These are phyloP conservation scores for Clarireedia homoeocarpa DNA, from an alignment of 2,329 filamentous ascomycete species.

Conservation along the genomic window DNA sequence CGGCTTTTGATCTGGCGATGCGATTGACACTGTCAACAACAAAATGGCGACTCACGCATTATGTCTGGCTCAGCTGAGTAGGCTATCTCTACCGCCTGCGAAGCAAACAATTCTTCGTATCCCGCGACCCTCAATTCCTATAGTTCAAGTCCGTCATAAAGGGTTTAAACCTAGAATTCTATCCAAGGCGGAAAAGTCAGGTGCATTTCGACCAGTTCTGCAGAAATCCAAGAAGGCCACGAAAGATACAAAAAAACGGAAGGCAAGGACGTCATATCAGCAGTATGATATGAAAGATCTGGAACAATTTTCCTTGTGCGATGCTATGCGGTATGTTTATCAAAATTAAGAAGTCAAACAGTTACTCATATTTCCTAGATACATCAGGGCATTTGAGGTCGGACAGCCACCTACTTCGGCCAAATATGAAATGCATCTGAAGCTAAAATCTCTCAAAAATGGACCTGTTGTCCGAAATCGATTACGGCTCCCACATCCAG, in stretches of 20 bases:
- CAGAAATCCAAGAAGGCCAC: constrained; percentile 29
- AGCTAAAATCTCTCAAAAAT: constrained; percentile 75
- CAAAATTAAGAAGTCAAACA: not conserved
- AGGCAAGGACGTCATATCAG: constrained; percentile 27
- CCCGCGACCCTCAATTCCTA: constrained; percentile 17
- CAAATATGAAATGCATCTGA: constrained; percentile 87
- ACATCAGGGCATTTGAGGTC: constrained; percentile 87
- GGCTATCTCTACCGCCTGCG: constrained; percentile 17
- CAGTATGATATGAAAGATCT: constrained; percentile 30
- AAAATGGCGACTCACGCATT: constrained; percentile 26
- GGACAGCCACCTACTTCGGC: constrained; percentile 62
- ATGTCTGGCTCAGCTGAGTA: constrained; percentile 30
- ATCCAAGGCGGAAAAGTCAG: constrained; percentile 18
- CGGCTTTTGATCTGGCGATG: not conserved
- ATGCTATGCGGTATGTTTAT: constrained; percentile 74
- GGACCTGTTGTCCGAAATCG: constrained; percentile 82
- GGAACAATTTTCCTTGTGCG: constrained; percentile 73
- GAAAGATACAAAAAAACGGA: constrained; percentile 27
- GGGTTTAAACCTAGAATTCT: constrained; percentile 12
- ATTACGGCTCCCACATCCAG: constrained; percentile 79
- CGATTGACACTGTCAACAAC: constrained; percentile 6
- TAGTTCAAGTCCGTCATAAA: constrained; percentile 15
- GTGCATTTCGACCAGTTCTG: constrained; percentile 8
- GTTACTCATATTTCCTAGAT: constrained; percentile 43
- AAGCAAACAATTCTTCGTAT: constrained; percentile 10